These are phyloP conservation scores for Beta lomatogona DNA, from an alignment of 179 eudicot species.

Conservation along the genomic window DNA sequence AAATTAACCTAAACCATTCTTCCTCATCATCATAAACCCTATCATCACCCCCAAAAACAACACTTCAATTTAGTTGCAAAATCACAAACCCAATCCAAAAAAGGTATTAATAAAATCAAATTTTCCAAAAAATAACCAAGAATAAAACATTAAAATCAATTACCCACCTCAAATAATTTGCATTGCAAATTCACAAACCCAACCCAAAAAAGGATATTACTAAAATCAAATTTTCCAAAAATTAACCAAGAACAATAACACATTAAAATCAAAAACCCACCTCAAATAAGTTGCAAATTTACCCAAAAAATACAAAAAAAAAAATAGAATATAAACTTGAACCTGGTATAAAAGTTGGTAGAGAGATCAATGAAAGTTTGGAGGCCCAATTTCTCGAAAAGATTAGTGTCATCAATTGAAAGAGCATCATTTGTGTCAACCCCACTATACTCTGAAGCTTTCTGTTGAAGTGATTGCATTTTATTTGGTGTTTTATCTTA, in stretches of 20 bases:
- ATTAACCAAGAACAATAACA: neutral
- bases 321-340: neutral
- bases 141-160: neutral
- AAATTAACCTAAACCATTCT: slow-evolving; percentile 93
- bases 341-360: slow-evolving; percentile 91
- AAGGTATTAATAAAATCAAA: neutral
- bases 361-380: slow-evolving; percentile 78
- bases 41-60: neutral
- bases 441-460: slow-evolving; percentile 90
- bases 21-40: slow-evolving; percentile 97
- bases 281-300: neutral
- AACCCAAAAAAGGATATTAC: too few species aligned
- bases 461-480: slow-evolving; percentile 85
- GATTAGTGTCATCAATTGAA: slow-evolving; percentile 79
- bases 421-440: slow-evolving; percentile 64
- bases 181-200: too few species aligned
- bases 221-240: too few species aligned
- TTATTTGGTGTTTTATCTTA: neutral
- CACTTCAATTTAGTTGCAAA: neutral
- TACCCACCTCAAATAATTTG: neutral
- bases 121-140: neutral
- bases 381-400: slow-evolving; percentile 76
- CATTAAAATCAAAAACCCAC: slow-evolving; percentile 18
- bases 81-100: slow-evolving; percentile 10
- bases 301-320: neutral